phyloP scores from a whole-genome alignment of 306 rosid genomes.

The Trichosanthes truncata region DNA sequence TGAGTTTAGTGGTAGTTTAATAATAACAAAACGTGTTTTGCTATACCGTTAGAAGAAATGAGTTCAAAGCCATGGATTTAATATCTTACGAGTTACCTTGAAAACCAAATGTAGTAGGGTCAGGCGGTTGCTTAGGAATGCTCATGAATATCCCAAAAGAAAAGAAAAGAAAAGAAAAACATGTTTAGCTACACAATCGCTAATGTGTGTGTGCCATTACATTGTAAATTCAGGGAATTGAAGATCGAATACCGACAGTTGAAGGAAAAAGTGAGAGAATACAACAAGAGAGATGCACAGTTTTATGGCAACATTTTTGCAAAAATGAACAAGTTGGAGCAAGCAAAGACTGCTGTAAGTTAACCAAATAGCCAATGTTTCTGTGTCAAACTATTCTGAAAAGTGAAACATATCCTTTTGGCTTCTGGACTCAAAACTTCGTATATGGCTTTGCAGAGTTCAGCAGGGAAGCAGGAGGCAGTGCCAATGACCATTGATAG shows the following conservation, averaged over 20 bases:
- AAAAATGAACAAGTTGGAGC: conserved; percentile 40
- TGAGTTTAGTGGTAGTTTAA: not conserved
- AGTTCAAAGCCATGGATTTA: too few species aligned
- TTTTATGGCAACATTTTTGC: conserved; percentile 33
- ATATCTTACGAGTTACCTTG: too few species aligned
- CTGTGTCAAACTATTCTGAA: not conserved
- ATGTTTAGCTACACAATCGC: not conserved
- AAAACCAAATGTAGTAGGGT: too few species aligned
- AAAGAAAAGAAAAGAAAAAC: not conserved
- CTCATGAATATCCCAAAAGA: too few species aligned
- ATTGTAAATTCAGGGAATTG: conserved; percentile 15
- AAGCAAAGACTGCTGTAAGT: conserved; percentile 19
- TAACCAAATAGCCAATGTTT: not conserved
- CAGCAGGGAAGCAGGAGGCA: conserved; percentile 31
- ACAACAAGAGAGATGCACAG: conserved; percentile 33
- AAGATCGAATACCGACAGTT: conserved; percentile 19
- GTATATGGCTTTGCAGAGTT: conserved; percentile 13
- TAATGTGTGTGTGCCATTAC: not conserved
- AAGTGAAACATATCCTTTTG: not conserved
- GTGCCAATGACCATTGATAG: conserved; percentile 51
- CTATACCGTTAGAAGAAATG: too few species aligned
- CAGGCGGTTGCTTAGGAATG: too few species aligned
- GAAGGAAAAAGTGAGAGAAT: conserved; percentile 31
- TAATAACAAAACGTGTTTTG: not conserved
- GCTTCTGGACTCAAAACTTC: not conserved